Percentiles rank a stretch among this genome's conserved stretches.
Conservation (phyloP, 2,329 filamentous ascomycete species). For the Leptographium flavum region DNA sequence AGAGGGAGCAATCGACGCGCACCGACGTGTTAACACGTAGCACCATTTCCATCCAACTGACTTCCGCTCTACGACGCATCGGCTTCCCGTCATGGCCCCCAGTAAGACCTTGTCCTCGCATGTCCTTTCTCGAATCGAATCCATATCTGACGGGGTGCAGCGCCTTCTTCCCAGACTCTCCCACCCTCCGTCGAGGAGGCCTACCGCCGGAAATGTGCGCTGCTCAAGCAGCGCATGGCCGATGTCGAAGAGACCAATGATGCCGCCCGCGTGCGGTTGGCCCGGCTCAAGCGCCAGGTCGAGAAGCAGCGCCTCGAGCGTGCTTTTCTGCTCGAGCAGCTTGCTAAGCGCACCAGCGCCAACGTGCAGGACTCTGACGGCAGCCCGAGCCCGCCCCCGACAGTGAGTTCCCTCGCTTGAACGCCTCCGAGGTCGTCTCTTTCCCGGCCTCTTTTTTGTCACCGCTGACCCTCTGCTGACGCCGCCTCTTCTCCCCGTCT, state of each 20-base stretch:
- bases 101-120: neutral
- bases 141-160: too few species aligned
- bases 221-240: slow-evolving; percentile 78
- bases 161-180: slow-evolving; percentile 23
- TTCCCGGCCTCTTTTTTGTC: too few species aligned
- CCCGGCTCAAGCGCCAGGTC: slow-evolving; percentile 68
- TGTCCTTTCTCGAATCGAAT: too few species aligned
- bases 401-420: too few species aligned
- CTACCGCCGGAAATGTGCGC: slow-evolving; percentile 92
- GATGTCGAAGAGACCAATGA: slow-evolving; percentile 91
- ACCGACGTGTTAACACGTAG: too few species aligned
- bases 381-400: slow-evolving; percentile 66
- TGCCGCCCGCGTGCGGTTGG: slow-evolving; percentile 62
- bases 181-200: slow-evolving; percentile 90
- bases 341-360: slow-evolving; percentile 58
- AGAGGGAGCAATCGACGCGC: too few species aligned
- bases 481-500: neutral
- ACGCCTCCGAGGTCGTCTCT: too few species aligned
- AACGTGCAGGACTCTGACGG: slow-evolving; percentile 68
- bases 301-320: slow-evolving; percentile 85
- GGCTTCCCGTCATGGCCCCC: neutral
- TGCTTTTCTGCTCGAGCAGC: slow-evolving; percentile 58
- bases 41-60: neutral
- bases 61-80: neutral
- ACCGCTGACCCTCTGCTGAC: neutral